A percentile compares a stretch with the other conserved stretches of the same genome.
Conservation (phyloP, 2,329 filamentous ascomycete species). For the Ambrosiella cleistominuta region DNA sequence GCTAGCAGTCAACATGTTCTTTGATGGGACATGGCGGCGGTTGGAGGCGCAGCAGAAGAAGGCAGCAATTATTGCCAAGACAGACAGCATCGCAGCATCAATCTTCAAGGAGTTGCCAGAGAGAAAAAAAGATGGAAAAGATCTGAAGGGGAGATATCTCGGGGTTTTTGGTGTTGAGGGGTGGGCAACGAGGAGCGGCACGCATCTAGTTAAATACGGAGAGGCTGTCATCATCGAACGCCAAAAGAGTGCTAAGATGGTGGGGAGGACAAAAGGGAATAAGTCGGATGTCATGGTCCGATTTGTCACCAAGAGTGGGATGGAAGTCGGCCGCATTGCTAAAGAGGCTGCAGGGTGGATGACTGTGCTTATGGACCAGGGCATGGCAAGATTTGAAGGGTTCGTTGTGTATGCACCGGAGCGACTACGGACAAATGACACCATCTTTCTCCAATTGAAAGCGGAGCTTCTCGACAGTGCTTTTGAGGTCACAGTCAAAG, state of each 20-base stretch:
- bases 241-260: conserved; percentile 41
- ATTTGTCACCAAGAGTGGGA: conserved; percentile 63
- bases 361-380: conserved; percentile 78
- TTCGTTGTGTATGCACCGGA: conserved; percentile 82
- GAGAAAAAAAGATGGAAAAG: conserved; percentile 6
- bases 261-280: conserved; percentile 28
- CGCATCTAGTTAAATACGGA: conserved; percentile 56
- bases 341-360: conserved; percentile 85
- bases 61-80: neutral
- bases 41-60: conserved; percentile 4
- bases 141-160: conserved; percentile 45
- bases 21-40: conserved; percentile 43
- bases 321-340: conserved; percentile 71
- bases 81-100: conserved; percentile 1
- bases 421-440: conserved; percentile 72
- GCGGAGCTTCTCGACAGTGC: conserved; percentile 59
- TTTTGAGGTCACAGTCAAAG: neutral
- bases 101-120: conserved; percentile 10
- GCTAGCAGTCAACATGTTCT: conserved; percentile 50
- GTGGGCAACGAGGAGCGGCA: conserved; percentile 79
- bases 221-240: conserved; percentile 78
- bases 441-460: conserved; percentile 73
- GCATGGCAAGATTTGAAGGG: conserved; percentile 72
- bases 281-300: conserved; percentile 77
- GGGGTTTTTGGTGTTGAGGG: conserved; percentile 82